Evolutionary conservation across 352 stramenopile genomes (phyloP), one percentile per base, ranked within the genome.

Genomic region (Phytopythium montanum): DNA sequence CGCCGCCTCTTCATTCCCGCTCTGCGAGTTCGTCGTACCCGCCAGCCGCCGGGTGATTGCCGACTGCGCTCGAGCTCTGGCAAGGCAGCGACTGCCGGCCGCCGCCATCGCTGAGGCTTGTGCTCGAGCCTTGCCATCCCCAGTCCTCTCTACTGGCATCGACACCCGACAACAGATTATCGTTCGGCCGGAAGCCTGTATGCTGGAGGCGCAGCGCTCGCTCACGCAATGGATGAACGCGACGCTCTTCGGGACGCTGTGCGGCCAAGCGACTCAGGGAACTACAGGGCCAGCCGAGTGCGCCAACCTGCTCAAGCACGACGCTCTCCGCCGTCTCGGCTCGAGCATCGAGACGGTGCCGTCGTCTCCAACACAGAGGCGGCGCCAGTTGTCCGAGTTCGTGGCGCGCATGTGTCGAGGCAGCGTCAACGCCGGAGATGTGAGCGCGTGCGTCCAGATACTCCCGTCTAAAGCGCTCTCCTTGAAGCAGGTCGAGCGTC

Each of bases 161-260:
- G 44, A 23, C 6, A 34, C 1, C 23, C 5, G 41, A 23, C 33
- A 41, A 18, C 49, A 45, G 3, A 26, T 13, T 2, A 6, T 5
- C 1, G 59, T 54, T 14, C 62, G 54, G 10, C 74, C 78, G 0
- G 68, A 85, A 31, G 48, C 28, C 8, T 91, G 78, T 29, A 74
- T 82, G 21, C 41, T 85, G 10, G 67, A 72, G 50, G 73, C 75
- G 0, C 64, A 71, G 19, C 70, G 73, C 13, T 69, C 74, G 31
- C 73, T 87, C 0, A 59, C 69, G 23, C 34, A 39, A 0, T 87
- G 78, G 78, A 85, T 91, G 69, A 61, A 78, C 28, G 49, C 59
- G 29, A 38, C 64, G 1, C 58, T 59, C 0, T 60, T 77, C 21
- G 59, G 59, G 21, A 36, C 59, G 3, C 56, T 90, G 8, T 90